phyloP scores from a whole-genome alignment of 768 basidiomycete genomes.

The Lactarius sp. region DNA sequence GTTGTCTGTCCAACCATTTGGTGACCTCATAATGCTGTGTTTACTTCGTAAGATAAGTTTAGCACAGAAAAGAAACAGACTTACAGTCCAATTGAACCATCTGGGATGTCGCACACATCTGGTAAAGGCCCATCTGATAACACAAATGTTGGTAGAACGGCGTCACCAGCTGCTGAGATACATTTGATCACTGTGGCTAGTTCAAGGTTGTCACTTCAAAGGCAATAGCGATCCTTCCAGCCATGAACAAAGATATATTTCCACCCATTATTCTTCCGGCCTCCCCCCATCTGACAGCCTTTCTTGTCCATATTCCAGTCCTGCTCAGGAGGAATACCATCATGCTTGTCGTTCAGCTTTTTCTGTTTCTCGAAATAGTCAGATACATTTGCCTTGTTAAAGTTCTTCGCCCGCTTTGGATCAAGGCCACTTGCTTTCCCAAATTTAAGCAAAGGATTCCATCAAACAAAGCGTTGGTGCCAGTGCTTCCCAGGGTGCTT shows the following conservation, averaged over 20 bases:
- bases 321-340: neutral
- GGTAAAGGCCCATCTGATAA: neutral
- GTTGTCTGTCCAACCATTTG: too few relatives aligned
- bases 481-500: too few relatives aligned
- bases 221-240: too few relatives aligned
- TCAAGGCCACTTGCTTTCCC: too few relatives aligned
- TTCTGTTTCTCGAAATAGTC: neutral
- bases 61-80: too few relatives aligned
- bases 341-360: neutral
- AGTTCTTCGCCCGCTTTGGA: neutral
- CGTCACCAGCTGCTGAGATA: neutral
- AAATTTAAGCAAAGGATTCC: too few relatives aligned
- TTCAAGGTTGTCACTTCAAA: neutral
- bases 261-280: neutral
- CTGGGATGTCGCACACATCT: too few relatives aligned
- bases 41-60: too few relatives aligned
- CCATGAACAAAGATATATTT: neutral
- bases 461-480: too few relatives aligned
- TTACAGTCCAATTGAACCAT: too few relatives aligned
- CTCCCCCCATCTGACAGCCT: neutral
- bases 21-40: too few relatives aligned
- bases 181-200: neutral
- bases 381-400: neutral
- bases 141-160: neutral
- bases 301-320: conserved; percentile 3